These are phyloP conservation scores for Syzygium syzygioides DNA, from an alignment of 441 rosid genomes.

Conservation along the genomic window DNA sequence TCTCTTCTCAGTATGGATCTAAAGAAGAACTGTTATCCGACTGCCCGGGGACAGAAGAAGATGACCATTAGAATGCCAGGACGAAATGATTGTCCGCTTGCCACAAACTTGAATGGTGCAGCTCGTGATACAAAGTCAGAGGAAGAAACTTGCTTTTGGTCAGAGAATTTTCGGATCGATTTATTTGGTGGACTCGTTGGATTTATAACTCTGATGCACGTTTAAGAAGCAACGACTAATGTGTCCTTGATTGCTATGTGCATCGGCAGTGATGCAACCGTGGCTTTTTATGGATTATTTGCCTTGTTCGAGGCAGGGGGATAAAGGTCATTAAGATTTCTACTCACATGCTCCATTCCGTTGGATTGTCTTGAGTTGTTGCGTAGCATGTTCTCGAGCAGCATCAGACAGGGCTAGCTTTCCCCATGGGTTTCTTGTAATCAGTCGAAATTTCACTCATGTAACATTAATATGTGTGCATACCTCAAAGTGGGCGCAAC, in stretches of 20 bases:
- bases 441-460: not conserved
- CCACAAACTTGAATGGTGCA: not conserved
- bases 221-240: not conserved
- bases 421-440: not conserved
- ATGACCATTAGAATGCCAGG: conserved; percentile 52
- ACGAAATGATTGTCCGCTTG: not conserved
- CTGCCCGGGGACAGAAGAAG: conserved; percentile 87
- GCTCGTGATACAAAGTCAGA: not conserved
- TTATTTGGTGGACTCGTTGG: not conserved
- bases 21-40: conserved; percentile 56
- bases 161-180: not conserved
- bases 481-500: not conserved
- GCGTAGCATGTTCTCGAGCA: not conserved
- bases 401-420: not conserved
- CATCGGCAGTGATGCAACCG: not conserved
- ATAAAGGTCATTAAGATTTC: not conserved
- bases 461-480: not conserved
- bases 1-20: conserved; percentile 67
- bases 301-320: not conserved
- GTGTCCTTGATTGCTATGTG: not conserved
- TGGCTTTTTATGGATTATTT: not conserved
- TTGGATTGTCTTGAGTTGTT: not conserved
- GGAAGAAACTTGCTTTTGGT: not conserved
- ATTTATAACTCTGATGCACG: not conserved
- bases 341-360: not conserved